A percentile compares a stretch with the other conserved stretches of the same genome.
phyloP scores from a whole-genome alignment of 768 basidiomycete genomes.

The Cystofilobasidium macerans region DNA sequence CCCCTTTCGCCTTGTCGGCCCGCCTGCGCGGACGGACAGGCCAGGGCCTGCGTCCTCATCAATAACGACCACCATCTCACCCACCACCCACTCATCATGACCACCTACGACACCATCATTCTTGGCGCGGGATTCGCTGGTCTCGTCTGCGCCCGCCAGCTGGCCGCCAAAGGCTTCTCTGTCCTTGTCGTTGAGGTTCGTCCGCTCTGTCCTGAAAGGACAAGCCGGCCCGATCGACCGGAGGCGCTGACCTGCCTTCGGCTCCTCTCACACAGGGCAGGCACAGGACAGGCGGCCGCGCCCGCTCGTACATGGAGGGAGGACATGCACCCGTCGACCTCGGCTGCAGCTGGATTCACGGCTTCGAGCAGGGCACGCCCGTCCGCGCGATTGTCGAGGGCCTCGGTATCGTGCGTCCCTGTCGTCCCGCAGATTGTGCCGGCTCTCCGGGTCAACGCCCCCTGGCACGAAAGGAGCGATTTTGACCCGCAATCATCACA shows the following conservation, averaged over 20 bases:
- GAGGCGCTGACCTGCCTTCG: too few relatives aligned
- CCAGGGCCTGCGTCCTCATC: too few relatives aligned
- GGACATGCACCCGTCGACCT: slow-evolving; percentile 20
- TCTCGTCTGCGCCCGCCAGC: slow-evolving; percentile 26
- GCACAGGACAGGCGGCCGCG: slow-evolving; percentile 17
- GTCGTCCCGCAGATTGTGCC: not conserved
- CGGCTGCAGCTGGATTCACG: slow-evolving; percentile 24
- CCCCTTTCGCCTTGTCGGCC: too few relatives aligned
- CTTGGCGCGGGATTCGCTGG: slow-evolving; percentile 28
- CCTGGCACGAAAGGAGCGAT: too few relatives aligned
- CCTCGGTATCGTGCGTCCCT: slow-evolving; percentile 19
- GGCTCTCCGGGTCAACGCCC: too few relatives aligned
- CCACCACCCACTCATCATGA: not conserved
- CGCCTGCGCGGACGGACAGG: too few relatives aligned
- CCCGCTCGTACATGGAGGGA: not conserved
- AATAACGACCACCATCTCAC: too few relatives aligned
- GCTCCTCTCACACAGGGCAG: not conserved
- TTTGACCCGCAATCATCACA: too few relatives aligned
- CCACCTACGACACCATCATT: slow-evolving; percentile 24
- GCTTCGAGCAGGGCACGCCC: slow-evolving; percentile 21
- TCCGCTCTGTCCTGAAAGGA: slow-evolving; percentile 11
- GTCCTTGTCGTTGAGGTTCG: slow-evolving; percentile 28
- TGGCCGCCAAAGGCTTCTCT: slow-evolving; percentile 18
- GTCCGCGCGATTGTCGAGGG: slow-evolving; percentile 16
- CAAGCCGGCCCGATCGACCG: not conserved